Base-by-base conservation (phyloP, 345 rosid species). In the Balakata baccata region DNA sequence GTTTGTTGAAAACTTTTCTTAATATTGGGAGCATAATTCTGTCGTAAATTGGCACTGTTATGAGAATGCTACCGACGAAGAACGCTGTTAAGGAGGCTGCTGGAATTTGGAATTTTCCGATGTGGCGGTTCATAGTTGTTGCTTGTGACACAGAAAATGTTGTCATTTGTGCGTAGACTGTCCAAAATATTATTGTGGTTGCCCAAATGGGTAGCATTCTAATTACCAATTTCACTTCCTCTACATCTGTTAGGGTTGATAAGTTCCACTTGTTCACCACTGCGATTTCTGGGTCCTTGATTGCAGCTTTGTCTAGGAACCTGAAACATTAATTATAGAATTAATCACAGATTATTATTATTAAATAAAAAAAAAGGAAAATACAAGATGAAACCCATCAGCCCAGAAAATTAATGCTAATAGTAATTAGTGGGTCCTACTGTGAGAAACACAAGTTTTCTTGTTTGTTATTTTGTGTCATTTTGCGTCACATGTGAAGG, bases 141-240 rank as follows among this genome's bases (percentile, higher is more conserved):
- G 98, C 92, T 73, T 95, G 99, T 13, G 96, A 89, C 25, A 95
- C 99, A 0, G 99, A 95, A 74, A 95, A 84, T 25, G 99, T 95
- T 7, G 98, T 88, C 87, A 92, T 82, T 62, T 95, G 99, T 12
- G 99, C 99, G 58, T 95, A 91, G 65, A 92, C 87, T n/a, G 98
- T 89, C 99, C 99, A 92, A 74, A 95, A 95, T 51, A 92, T 87
- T 18, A 95, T 84, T 20, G 85, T 88, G 45, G 99, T 92, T 63
- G 90, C 94, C 99, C 99, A 95, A 18, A 92, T 83, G 7, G 99
- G 99, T 69, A 95, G 53, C 99, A 95, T 95, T 20, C 97, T 75
- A 3, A 95, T 14, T 64, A 95, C 89, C 81, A 89, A 45, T 85
- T 95, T 95, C 67, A 95, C 99, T 78, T 95, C 99, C 58, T 95